These are phyloP conservation scores for Cytospora piceicola DNA, from an alignment of 2,329 filamentous ascomycete species.

Conservation along the genomic window DNA sequence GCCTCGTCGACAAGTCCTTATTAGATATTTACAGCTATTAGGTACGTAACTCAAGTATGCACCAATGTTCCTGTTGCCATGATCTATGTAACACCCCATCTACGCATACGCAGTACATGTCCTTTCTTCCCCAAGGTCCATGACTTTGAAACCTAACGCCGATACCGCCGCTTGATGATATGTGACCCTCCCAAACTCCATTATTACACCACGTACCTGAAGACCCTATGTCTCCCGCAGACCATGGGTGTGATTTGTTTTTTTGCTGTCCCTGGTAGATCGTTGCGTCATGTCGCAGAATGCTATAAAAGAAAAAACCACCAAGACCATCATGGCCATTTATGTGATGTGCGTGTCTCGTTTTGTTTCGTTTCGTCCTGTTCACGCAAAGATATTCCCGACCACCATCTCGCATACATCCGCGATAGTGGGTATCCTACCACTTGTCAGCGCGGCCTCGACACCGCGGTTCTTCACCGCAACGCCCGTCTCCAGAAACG, in stretches of 20 bases:
- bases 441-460: conserved; percentile 40
- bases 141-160: neutral
- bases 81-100: neutral
- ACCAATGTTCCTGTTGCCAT: neutral
- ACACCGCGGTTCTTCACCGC: conserved; percentile 39
- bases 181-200: neutral
- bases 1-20: neutral
- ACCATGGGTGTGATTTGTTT: too few species aligned
- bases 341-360: neutral
- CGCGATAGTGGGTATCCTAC: conserved; percentile 44
- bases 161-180: neutral
- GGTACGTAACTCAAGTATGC: neutral
- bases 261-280: neutral
- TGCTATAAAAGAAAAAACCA: conserved; percentile 10
- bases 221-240: neutral
- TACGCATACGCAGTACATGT: too few species aligned
- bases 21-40: neutral
- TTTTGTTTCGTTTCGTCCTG: neutral
- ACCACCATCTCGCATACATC: conserved; percentile 53
- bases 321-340: conserved; percentile 7
- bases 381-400: conserved; percentile 48
- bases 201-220: neutral
- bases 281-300: neutral
- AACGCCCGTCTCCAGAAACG: conserved; percentile 60
- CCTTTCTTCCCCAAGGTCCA: neutral